Evolutionary conservation across 202 grass and related monocot species (phyloP).

Genomic region (Dendrocalamus latiflorus): DNA sequence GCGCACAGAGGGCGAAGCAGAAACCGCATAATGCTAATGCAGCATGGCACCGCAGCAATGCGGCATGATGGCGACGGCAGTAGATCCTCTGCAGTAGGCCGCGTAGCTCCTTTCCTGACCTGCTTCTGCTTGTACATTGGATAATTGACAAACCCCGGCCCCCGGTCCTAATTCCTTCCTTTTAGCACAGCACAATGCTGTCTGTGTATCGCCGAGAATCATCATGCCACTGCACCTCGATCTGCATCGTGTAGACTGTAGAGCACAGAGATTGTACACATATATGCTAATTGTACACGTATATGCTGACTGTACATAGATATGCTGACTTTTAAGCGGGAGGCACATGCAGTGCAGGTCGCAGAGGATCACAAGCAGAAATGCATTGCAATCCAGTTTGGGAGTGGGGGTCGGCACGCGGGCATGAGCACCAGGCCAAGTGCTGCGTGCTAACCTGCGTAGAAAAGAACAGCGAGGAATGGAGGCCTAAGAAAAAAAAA

Average conservation of each 20-base stretch:
- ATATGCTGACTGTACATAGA: too few relatives aligned
- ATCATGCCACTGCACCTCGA: neutral
- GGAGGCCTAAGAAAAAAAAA: neutral
- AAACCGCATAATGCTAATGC: neutral
- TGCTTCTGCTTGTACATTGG: neutral
- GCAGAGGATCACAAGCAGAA: neutral
- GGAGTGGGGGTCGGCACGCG: neutral
- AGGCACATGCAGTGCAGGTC: neutral
- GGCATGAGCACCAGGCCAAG: neutral
- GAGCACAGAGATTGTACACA: too few relatives aligned
- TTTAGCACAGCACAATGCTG: neutral
- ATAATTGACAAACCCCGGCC: neutral
- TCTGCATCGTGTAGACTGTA: too few relatives aligned
- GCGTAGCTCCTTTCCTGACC: neutral
- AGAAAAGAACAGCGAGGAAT: neutral
- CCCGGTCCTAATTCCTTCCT: neutral
- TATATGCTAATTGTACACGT: too few relatives aligned
- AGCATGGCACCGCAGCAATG: neutral
- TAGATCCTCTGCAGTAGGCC: neutral
- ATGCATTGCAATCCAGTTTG: too few relatives aligned
- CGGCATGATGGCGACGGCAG: neutral
- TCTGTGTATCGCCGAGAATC: neutral
- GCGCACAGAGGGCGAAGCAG: neutral
- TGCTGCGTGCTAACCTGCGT: neutral
- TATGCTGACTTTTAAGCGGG: too few relatives aligned